Base-by-base conservation (phyloP, 768 basidiomycete species). In the Cyclocybe cylindracea region DNA sequence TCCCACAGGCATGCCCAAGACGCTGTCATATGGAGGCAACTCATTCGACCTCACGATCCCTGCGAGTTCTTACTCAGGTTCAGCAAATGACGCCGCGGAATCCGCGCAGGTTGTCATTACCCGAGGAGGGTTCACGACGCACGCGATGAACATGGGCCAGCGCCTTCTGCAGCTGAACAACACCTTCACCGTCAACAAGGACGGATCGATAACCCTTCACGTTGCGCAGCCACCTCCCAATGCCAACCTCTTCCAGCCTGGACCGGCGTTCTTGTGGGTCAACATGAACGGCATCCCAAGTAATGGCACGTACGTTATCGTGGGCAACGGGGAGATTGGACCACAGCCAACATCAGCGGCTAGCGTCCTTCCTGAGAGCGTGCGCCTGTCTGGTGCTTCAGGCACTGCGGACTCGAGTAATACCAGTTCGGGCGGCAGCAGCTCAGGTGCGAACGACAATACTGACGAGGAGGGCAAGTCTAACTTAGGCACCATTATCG, bases 71-170 rank as follows among this genome's bases (percentile, higher is more conserved):
- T 91, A 90, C 70, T 74, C 78, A 6, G 87, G 87, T 7, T 67
- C 77, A 10, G 82, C 83, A 8, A 87, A 91, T 58, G 78, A 80
- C 46, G 86, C 89, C 6, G 86, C 89, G 0, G 82, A 79, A 39
- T 87, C 86, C 61, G 80, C 89, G 8, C 86, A 83, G 3, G 86
- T 96, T 10, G 85, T 84, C 33, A 70, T 98, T 55, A 73, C 89
- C 19, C 88, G 96, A 29, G 79, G 84, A 4, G 95, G 95, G 0
- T 91, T 87, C 75, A 85, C 89, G 3, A 91, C 89, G 0, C 89
- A 91, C 59, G 88, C 81, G 24, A 88, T 91, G 87, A 91, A 90
- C 74, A 91, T 91, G 87, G 89, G 89, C 0, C 91, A 93, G 67
- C 79, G 94, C 4, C 79, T 78, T 49, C 60, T 95, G 52, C 85